phyloP scores from a whole-genome alignment of 73 alveolate genomes.

The Blepharisma stoltei region DNA sequence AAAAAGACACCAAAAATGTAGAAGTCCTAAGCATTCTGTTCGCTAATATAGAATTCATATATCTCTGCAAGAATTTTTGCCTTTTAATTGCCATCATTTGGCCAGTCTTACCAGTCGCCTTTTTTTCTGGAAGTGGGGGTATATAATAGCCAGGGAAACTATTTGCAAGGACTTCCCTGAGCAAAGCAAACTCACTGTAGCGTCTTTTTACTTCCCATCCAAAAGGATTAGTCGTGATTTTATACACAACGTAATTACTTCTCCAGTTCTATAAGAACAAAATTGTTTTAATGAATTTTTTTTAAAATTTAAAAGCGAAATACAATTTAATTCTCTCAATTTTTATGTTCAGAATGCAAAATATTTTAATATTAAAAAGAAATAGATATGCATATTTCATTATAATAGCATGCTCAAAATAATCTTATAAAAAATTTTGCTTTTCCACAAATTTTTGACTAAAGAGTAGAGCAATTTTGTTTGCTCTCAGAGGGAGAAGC shows the following conservation, averaged over 20 bases:
- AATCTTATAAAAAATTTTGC: too few species aligned
- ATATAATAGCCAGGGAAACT: neutral
- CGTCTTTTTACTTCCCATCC: constrained; percentile 67
- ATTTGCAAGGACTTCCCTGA: constrained; percentile 53
- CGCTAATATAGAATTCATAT: neutral
- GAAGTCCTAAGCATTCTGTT: neutral
- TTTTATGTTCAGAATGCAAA: too few species aligned
- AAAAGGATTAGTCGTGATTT: constrained; percentile 56
- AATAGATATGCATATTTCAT: too few species aligned
- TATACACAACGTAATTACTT: constrained; percentile 27
- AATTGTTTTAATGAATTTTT: too few species aligned
- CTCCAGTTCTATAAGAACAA: too few species aligned
- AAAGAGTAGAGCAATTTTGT: too few species aligned
- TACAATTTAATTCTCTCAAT: too few species aligned
- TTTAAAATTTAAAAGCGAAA: too few species aligned
- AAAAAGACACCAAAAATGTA: neutral
- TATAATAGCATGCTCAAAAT: too few species aligned
- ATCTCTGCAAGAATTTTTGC: neutral
- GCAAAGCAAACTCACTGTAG: constrained; percentile 60
- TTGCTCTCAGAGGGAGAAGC: too few species aligned
- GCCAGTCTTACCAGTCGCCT: neutral
- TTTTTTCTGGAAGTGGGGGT: constrained; percentile 22
- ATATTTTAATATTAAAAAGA: too few species aligned
- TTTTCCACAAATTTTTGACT: too few species aligned
- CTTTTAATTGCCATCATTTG: neutral